A percentile compares a stretch with the other conserved stretches of the same genome.
Conservation (phyloP, 306 rosid genomes). For the Ammopiptanthus mongolicus region DNA sequence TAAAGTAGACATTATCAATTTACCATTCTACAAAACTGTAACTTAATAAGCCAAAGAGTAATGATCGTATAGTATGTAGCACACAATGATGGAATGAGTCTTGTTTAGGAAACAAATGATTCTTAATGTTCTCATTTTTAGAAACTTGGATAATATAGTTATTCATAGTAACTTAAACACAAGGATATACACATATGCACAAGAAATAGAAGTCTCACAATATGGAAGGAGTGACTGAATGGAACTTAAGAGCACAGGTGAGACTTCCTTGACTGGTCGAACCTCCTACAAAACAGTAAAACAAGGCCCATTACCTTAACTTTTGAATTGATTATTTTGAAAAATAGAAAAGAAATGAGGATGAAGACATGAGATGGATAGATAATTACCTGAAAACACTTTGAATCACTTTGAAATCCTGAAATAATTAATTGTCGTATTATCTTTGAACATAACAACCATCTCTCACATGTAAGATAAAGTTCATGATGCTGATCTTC, state of each 20-base stretch:
- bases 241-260: constrained; percentile 76
- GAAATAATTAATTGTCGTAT: constrained; percentile 77
- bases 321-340: not conserved
- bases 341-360: not conserved
- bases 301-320: not conserved
- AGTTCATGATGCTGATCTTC: constrained; percentile 70
- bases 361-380: constrained; percentile 5
- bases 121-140: not conserved
- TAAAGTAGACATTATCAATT: not conserved
- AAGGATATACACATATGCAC: not conserved
- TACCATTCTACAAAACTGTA: not conserved
- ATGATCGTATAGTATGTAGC: not conserved
- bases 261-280: constrained; percentile 87
- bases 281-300: constrained; percentile 61
- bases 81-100: not conserved
- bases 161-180: not conserved
- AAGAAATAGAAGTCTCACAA: constrained; percentile 54
- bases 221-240: constrained; percentile 88
- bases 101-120: not conserved
- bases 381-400: constrained; percentile 67
- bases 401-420: constrained; percentile 92
- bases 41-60: not conserved
- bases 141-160: not conserved
- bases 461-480: constrained; percentile 80
- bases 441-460: constrained; percentile 88